phyloP scores from a whole-genome alignment of 1,139 yeast genomes.

The Magnusiomyces ingens region DNA sequence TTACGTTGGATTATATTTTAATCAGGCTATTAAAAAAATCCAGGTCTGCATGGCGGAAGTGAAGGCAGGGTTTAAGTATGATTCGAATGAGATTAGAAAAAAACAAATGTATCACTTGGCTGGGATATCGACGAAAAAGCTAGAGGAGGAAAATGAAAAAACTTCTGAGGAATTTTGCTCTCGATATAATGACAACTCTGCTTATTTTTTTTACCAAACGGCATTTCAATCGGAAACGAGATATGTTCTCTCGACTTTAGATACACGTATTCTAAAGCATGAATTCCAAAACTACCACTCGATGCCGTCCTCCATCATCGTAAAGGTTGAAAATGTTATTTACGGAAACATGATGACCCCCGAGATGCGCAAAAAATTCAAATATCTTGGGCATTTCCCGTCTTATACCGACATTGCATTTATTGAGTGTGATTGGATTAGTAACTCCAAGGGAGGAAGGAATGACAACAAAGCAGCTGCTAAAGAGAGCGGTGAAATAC shows the following conservation, averaged over 20 bases:
- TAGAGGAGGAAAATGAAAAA: too few species aligned
- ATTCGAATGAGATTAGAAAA: constrained; percentile 12
- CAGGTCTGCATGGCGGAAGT: constrained; percentile 26
- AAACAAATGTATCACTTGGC: too few species aligned
- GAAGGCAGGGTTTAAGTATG: constrained; percentile 11
- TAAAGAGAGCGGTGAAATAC: not conserved
- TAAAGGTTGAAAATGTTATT: constrained; percentile 62
- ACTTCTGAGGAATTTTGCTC: too few species aligned
- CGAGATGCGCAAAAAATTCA: constrained; percentile 53
- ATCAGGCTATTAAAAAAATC: constrained; percentile 52
- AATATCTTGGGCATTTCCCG: constrained; percentile 77
- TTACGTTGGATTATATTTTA: constrained; percentile 46
- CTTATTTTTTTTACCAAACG: constrained; percentile 64
- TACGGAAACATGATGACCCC: constrained; percentile 52
- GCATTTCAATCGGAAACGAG: constrained; percentile 59
- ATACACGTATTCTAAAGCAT: constrained; percentile 61
- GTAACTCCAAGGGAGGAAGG: not conserved
- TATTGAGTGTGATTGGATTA: constrained; percentile 75
- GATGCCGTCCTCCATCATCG: constrained; percentile 60
- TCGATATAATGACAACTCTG: constrained; percentile 32
- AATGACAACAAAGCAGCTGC: not conserved
- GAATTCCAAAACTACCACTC: constrained; percentile 55
- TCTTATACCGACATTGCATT: constrained; percentile 78
- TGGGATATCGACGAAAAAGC: not conserved
- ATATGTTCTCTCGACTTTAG: constrained; percentile 70